Evolutionary conservation across 2,329 filamentous ascomycete genomes (phyloP).

Genomic region (Bipolaris bicolor): DNA sequence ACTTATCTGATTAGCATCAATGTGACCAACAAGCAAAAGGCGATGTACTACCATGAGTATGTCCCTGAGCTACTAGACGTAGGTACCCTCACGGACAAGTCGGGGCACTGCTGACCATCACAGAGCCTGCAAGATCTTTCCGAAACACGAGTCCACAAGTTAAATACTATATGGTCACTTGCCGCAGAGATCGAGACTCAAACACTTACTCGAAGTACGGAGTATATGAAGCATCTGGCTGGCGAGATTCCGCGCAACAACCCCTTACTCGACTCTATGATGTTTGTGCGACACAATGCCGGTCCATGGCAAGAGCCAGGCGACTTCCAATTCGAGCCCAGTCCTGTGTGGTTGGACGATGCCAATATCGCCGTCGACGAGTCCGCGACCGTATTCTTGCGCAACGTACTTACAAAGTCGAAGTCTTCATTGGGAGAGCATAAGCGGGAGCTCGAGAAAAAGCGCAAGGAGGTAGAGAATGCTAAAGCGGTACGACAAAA

Average conservation of each 20-base stretch:
- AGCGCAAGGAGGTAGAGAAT: constrained; percentile 81
- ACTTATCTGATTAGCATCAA: constrained; percentile 97
- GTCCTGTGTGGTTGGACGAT: constrained; percentile 96
- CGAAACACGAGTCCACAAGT: constrained; percentile 81
- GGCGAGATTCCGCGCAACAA: constrained; percentile 86
- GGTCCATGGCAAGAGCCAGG: constrained; percentile 80
- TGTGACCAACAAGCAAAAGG: constrained; percentile 96
- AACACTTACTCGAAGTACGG: constrained; percentile 76
- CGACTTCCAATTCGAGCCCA: constrained; percentile 88
- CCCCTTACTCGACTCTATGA: constrained; percentile 90
- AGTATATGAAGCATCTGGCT: constrained; percentile 73
- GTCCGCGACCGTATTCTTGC: constrained; percentile 83
- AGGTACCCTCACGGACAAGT: constrained; percentile 22
- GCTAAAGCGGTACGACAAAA: constrained; percentile 75
- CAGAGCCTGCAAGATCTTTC: constrained; percentile 84
- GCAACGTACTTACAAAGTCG: constrained; percentile 89
- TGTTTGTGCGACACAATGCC: constrained; percentile 95
- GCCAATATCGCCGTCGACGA: constrained; percentile 86
- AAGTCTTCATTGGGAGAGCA: constrained; percentile 83
- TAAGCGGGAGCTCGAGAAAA: constrained; percentile 82
- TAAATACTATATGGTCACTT: constrained; percentile 85
- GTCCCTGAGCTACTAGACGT: constrained; percentile 92
- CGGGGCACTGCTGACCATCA: constrained; percentile 12
- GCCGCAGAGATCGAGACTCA: constrained; percentile 80
- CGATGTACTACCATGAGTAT: constrained; percentile 97